These are phyloP conservation scores for Coniosporium apollinis DNA, from an alignment of 495 filamentous ascomycete genomes.

Conservation along the genomic window DNA sequence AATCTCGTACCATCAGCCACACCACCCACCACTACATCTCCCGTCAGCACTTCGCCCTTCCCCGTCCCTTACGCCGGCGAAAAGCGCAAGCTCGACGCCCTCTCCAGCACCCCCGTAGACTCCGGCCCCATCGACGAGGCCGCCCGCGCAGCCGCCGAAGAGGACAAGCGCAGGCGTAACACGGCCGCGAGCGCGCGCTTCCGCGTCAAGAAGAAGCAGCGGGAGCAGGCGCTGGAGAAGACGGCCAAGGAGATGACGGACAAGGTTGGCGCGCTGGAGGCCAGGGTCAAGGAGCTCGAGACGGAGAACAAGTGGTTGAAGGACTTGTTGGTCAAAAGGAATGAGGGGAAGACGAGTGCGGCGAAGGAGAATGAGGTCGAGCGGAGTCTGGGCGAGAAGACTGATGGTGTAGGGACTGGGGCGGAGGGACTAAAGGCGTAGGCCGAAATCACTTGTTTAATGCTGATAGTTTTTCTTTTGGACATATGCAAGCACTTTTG, in stretches of 20 bases:
- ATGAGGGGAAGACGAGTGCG: conserved; percentile 4
- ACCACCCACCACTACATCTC: too few species aligned
- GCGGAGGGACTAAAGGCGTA: not conserved
- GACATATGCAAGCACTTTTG: too few species aligned
- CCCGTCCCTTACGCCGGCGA: conserved; percentile 21
- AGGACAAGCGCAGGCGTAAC: conserved; percentile 93
- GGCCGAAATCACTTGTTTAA: too few species aligned
- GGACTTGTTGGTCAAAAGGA: conserved; percentile 86
- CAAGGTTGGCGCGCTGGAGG: conserved; percentile 62
- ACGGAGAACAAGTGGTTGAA: conserved; percentile 96
- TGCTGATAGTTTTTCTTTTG: too few species aligned
- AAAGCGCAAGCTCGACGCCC: conserved; percentile 35
- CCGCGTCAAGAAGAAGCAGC: conserved; percentile 98
- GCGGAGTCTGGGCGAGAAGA: conserved; percentile 10
- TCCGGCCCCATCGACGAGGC: conserved; percentile 44
- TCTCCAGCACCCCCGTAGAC: conserved; percentile 16
- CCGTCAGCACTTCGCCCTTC: conserved; percentile 22
- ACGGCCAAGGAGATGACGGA: conserved; percentile 81
- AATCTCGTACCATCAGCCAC: too few species aligned
- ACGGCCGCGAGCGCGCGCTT: conserved; percentile 90
- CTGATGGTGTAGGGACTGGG: conserved; percentile 13
- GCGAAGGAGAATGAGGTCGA: conserved; percentile 5
- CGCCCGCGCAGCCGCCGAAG: conserved; percentile 69
- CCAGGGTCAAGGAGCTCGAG: conserved; percentile 69
- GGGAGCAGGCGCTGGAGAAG: conserved; percentile 83